phyloP scores from a whole-genome alignment of 164 flowering plant species.

The Taxillus chinensis region DNA sequence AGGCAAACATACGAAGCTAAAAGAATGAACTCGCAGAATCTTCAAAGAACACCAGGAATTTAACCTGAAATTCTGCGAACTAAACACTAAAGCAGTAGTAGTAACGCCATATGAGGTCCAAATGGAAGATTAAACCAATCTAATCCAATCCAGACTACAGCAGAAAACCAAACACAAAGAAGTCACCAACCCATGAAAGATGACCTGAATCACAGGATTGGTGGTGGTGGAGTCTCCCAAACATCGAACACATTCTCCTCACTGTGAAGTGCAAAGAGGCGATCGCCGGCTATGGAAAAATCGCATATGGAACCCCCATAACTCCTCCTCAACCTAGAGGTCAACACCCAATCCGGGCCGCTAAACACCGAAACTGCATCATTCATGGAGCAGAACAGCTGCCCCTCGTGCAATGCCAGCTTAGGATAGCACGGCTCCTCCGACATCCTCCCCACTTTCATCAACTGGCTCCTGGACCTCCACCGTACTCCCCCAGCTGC shows the following conservation, averaged over 20 bases:
- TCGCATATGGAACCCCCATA: constrained; percentile 85
- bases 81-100: too few relatives aligned
- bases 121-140: not conserved
- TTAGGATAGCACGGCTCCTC: constrained; percentile 86
- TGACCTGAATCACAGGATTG: constrained; percentile 24
- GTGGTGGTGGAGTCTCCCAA: constrained; percentile 72
- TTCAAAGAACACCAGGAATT: too few relatives aligned
- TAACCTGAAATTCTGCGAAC: too few relatives aligned
- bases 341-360: constrained; percentile 81
- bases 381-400: constrained; percentile 77
- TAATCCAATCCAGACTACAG: not conserved
- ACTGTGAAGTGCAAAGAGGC: constrained; percentile 76
- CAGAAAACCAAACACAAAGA: not conserved
- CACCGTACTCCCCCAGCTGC: constrained; percentile 45
- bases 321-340: constrained; percentile 60
- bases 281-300: constrained; percentile 82
- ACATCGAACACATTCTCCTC: constrained; percentile 88
- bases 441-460: constrained; percentile 47
- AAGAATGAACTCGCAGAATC: too few relatives aligned
- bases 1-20: too few relatives aligned
- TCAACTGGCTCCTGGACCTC: constrained; percentile 66
- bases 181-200: too few relatives aligned
- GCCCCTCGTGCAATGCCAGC: constrained; percentile 62
- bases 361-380: constrained; percentile 68
- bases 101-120: not conserved